Evolutionary conservation across 2,329 filamentous ascomycete genomes (phyloP), one percentile per base, ranked within the genome.

Genomic region (Blastomyces parvus): DNA sequence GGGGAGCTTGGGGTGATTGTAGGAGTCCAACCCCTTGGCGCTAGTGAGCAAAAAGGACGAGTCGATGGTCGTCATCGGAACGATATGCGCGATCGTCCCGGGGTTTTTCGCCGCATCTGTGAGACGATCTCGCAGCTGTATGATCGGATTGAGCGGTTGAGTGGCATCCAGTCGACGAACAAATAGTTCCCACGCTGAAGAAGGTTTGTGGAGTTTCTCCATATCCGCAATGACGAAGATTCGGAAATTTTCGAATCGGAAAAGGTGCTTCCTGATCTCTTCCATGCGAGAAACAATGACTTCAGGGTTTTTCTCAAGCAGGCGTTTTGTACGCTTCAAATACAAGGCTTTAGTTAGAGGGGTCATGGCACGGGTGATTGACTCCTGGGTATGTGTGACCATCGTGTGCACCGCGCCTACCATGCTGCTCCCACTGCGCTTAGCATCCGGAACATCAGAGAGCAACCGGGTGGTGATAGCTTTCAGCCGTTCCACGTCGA

Each of bases 41-140:
- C 88, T 88, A 69, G 90, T 86, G 64, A 92, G 84, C 30, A 88
- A 88, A 77, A 91, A 97, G 1, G 92, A 97, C 53, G 90, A 95
- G 77, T 99, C 94, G 60, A 97, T 88, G 0, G 91, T 89, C 0
- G 90, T 86, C 86, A 99, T 94, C 19, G 94, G 91, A 27, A 97
- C 84, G 62, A 99, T 84, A 68, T 90, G 88, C 40, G 88, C 85
- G 44, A 89, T 82, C 5, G 85, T 84, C 17, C 94, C 94, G 0
- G 92, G 89, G 7, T 84, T 85, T 61, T 83, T 82, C 19, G 91
- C 94, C 62, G 90, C 86, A 0, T 85, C 80, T 66, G 86, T 95
- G 62, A 96, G 85, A n/a, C 91, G 82, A 48, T 85, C 83, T 60
- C 84, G 81, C 9, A 87, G 84, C 67, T 86, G 84, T 64, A 88